Conservation (phyloP, 352 stramenopile genomes). For the Phytophthora hybrid region DNA sequence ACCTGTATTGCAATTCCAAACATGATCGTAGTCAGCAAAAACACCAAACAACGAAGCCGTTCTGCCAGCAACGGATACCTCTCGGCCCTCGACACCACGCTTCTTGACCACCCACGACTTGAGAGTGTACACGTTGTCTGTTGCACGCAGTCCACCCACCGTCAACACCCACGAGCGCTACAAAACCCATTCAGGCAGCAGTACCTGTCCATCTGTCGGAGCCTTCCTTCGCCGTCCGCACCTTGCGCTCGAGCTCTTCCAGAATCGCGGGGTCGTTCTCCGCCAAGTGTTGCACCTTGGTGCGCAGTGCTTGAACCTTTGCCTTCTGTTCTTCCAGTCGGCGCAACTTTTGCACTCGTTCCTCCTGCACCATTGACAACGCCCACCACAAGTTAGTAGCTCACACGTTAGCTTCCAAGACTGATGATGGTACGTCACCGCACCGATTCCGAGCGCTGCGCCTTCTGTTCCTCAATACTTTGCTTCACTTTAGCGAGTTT, state of each 20-base stretch:
- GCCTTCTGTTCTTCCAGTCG: constrained; percentile 59
- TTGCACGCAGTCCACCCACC: not conserved
- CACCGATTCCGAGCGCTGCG: constrained; percentile 68
- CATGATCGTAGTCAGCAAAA: constrained; percentile 1
- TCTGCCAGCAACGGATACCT: constrained; percentile 42
- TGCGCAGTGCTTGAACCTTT: constrained; percentile 55
- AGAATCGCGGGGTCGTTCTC: constrained; percentile 82
- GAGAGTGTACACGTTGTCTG: constrained; percentile 87
- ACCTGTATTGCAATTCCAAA: constrained; percentile 43
- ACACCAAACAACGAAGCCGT: not conserved
- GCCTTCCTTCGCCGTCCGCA: constrained; percentile 73
- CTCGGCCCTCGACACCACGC: constrained; percentile 62
- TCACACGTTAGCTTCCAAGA: not conserved
- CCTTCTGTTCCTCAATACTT: constrained; percentile 59
- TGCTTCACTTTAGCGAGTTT: constrained; percentile 63
- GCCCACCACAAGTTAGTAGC: not conserved
- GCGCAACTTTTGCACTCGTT: constrained; percentile 69
- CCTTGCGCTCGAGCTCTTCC: constrained; percentile 66
- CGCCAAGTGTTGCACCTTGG: constrained; percentile 67
- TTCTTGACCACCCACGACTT: constrained; percentile 87
- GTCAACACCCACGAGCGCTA: not conserved
- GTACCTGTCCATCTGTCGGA: constrained; percentile 82
- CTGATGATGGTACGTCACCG: not conserved
- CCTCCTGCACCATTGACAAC: constrained; percentile 48
- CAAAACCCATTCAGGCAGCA: not conserved